phyloP scores from a whole-genome alignment of 2,329 filamentous ascomycete genomes.

The Nemania diffusa region DNA sequence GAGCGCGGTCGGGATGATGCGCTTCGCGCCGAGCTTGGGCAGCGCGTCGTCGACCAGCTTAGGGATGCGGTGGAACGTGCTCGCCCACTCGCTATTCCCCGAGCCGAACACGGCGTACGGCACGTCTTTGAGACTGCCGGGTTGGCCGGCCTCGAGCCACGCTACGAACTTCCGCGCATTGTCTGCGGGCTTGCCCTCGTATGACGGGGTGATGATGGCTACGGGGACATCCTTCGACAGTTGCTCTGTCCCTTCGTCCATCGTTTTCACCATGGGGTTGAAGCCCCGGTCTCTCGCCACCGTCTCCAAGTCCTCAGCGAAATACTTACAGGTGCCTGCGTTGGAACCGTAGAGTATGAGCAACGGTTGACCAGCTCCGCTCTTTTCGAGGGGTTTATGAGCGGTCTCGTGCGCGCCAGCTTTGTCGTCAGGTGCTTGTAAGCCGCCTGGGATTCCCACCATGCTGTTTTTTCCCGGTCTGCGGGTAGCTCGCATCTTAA shows the following conservation, averaged over 20 bases:
- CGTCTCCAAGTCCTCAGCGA: slow-evolving; percentile 61
- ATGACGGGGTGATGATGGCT: slow-evolving; percentile 65
- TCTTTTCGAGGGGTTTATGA: slow-evolving; percentile 7
- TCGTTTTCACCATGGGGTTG: slow-evolving; percentile 54
- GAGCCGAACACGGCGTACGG: slow-evolving; percentile 67
- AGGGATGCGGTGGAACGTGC: slow-evolving; percentile 75
- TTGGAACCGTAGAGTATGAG: slow-evolving; percentile 67
- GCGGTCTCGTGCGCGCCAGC: slow-evolving; percentile 14
- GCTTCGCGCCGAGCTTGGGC: slow-evolving; percentile 57
- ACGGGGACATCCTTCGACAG: slow-evolving; percentile 61
- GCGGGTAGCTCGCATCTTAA: slow-evolving; percentile 66
- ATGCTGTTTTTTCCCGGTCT: slow-evolving; percentile 9
- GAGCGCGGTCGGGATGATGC: slow-evolving; percentile 34
- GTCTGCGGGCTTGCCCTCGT: slow-evolving; percentile 67
- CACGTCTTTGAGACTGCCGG: slow-evolving; percentile 54
- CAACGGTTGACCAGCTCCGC: slow-evolving; percentile 56
- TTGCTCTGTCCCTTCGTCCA: slow-evolving; percentile 62
- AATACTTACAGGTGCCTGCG: slow-evolving; percentile 66
- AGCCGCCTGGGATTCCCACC: slow-evolving; percentile 19
- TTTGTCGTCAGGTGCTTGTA: background rate
- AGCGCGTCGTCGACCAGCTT: slow-evolving; percentile 68
- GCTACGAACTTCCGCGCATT: slow-evolving; percentile 66
- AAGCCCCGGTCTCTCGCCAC: slow-evolving; percentile 59
- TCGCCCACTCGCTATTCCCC: slow-evolving; percentile 62
- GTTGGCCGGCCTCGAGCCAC: slow-evolving; percentile 60